Evolutionary conservation across 1,139 yeast species (phyloP), one percentile per base, ranked within the genome.

Genomic region (Yamadazyma oceani): DNA sequence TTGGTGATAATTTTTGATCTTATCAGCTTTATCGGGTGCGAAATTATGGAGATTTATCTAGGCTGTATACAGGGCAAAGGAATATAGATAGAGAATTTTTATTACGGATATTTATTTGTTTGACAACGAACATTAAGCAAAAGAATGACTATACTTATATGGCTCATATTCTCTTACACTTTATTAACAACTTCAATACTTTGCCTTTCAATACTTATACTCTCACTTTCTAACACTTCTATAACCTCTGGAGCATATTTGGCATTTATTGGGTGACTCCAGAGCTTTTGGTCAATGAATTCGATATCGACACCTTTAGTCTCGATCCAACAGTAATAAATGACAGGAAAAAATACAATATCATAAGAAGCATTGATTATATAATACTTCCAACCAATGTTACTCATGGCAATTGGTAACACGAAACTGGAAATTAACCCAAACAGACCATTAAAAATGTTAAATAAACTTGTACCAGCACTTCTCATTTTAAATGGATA

Each of bases 241-340:
- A 31, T n/a, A 10, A 11, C 23, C 8, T 9, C 14, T 4, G 33
- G 36, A 4, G 26, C 21, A 24, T 33, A 25, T 7, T 25, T 25
- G 5, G 9, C 22, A 22, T 40, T 19, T 2, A 37, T 10, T 4
- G 36, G 34, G 17, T 40, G 43, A 4, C 6, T 13, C 43, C 43
- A 40, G 34, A 40, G 37, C 3, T 28, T 13, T 17, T 37, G 34
- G 17, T 37, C 41, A 30, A 40, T 31, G 3, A 23, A 31, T 16
- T 40, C 43, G 26, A 40, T 32, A 27, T 37, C 43, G 11, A 32
- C 17, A 14, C 43, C 41, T 34, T 44, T 49, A 5, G 53, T 49
- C 35, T 49, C 53, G 22, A 47, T 39, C 53, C 53, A 49, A 13
- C 34, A 14, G 23, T 23, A 47, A 22, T 38, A 41, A 13, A 49